phyloP scores from a whole-genome alignment of 257 asterid genomes.

The Forsythia suspensa region DNA sequence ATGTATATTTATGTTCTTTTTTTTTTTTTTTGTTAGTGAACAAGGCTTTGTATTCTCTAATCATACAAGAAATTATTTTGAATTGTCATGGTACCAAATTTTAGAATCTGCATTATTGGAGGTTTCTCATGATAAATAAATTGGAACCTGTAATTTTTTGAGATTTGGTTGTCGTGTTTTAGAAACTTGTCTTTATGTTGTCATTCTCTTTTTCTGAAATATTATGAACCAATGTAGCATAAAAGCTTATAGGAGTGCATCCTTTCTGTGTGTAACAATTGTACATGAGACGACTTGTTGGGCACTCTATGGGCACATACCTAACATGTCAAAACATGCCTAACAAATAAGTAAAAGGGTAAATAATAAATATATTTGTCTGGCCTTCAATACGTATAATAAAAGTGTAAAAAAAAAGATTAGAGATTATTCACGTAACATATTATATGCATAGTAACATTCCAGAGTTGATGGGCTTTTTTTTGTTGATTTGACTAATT shows the following conservation, averaged over 20 bases:
- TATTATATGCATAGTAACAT: background rate
- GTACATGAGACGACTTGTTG: background rate
- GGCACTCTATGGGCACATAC: background rate
- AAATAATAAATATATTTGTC: background rate
- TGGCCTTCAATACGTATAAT: background rate
- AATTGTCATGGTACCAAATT: background rate
- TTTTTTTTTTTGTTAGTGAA: background rate
- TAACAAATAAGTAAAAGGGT: background rate
- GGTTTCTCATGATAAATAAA: background rate
- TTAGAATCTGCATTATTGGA: background rate
- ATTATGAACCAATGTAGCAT: background rate
- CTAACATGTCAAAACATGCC: background rate
- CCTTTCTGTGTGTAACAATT: background rate
- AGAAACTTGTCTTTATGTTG: background rate
- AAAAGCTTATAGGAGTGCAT: background rate
- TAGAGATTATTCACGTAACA: background rate
- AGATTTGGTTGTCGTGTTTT: background rate
- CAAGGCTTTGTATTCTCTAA: background rate
- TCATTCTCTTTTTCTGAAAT: background rate
- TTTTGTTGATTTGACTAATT: background rate
- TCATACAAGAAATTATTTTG: background rate
- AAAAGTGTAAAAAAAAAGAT: background rate
- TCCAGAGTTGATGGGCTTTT: background rate
- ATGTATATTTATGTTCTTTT: background rate
- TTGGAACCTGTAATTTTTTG: background rate